Percentiles rank a stretch among this genome's conserved stretches.
Conservation (phyloP, 2,329 filamentous ascomycete species). For the Aspergillus vadensis region DNA sequence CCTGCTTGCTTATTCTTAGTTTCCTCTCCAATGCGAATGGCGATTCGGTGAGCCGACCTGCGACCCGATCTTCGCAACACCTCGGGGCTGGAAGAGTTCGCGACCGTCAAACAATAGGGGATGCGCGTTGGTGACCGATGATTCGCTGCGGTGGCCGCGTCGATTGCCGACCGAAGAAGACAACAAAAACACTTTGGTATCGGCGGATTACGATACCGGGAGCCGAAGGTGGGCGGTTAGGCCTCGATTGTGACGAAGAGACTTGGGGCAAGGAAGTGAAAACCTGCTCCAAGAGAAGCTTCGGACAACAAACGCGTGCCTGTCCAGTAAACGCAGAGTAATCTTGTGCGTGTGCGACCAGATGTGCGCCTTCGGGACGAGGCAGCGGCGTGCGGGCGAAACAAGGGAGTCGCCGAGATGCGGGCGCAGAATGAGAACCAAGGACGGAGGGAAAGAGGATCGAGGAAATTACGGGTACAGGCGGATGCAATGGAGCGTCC, state of each 20-base stretch:
- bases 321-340: conserved; percentile 22
- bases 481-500: conserved; percentile 7
- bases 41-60: conserved; percentile 32
- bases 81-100: conserved; percentile 1
- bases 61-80: conserved; percentile 26
- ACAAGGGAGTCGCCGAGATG: conserved; percentile 13
- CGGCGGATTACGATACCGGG: neutral
- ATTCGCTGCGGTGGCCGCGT: conserved; percentile 7
- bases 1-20: conserved; percentile 4
- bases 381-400: conserved; percentile 18
- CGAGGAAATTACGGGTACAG: conserved; percentile 9
- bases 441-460: conserved; percentile 1
- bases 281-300: conserved; percentile 14
- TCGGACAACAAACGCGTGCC: conserved; percentile 22
- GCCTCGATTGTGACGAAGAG: conserved; percentile 9
- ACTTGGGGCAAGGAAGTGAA: conserved; percentile 6
- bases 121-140: conserved; percentile 12
- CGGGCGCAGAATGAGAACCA: neutral
- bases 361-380: conserved; percentile 16
- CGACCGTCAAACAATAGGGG: conserved; percentile 7
- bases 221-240: neutral
- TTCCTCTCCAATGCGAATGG: conserved; percentile 5
- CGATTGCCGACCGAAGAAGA: conserved; percentile 10
- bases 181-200: conserved; percentile 2
- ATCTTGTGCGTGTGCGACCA: conserved; percentile 21